Base-by-base conservation (phyloP, 2,329 filamentous ascomycete species). In the Aspergillus quadrilineatus region DNA sequence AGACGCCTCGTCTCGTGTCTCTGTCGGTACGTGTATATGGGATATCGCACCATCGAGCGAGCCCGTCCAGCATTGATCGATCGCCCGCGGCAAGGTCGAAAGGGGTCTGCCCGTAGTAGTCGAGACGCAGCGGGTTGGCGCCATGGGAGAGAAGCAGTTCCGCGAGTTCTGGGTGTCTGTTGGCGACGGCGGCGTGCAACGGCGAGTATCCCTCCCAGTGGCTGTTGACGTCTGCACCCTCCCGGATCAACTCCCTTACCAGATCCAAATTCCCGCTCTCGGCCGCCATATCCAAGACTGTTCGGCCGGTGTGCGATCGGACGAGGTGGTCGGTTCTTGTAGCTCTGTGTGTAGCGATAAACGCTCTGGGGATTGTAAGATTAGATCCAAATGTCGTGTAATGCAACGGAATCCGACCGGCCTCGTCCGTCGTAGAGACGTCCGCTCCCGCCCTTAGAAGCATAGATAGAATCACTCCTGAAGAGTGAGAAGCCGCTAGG, bases 381-480 rank as follows among this genome's bases (percentile, higher is more conserved):
- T 52, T 52, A 0, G 28, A 30, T 3, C 30, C 34, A 12, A 52
- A 15, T 2, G 41, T 29, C 6, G 50, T 42, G 29, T 36, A 52
- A 32, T 52, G 50, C 12, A 52, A 8, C 4, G 50, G 50, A 17
- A 45, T 52, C 6, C 50, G 50, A n/a, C 32, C 50, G 12, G 44
- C 17, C 15, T 17, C 6, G 17, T 52, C 50, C 6, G 30, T 29
- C 4, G n/a, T 32, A 14, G 30, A 28, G 4, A 52, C n/a, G 14
- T 52, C 50, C 17, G 50, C 50, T 5, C 32, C 17, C 3, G 41
- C 30, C 17, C 37, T 28, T 3, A 52, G 41, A 28, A 52, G 41
- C 50, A 52, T 52, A 5, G 12, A 7, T 1, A 52, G 14, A 14
- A 52, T 14, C 8, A 10, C 32, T 6, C 17, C 22, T 10, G 50